Evolutionary conservation across 1,284 basidiomycete genomes (phyloP).

Genomic region (Sporisorium exsertum): DNA sequence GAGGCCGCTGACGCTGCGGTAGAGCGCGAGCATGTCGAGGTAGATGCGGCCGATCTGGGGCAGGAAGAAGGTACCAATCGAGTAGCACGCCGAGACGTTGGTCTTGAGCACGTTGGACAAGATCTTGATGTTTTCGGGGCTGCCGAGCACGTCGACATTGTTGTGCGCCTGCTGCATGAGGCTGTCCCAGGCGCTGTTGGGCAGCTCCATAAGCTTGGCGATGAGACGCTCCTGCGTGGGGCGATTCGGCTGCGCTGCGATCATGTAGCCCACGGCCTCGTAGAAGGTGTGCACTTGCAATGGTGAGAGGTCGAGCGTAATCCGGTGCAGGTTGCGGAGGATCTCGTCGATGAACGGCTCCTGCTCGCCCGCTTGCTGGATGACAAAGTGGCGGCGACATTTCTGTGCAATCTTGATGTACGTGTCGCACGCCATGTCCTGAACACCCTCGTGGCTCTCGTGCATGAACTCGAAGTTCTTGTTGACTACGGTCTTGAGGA

Average conservation of each 20-base stretch:
- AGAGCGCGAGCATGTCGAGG: conserved; percentile 97
- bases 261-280: conserved; percentile 99
- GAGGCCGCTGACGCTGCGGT: conserved; percentile 97
- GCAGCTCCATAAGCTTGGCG: conserved; percentile 93
- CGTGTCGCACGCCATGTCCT: conserved; percentile 99
- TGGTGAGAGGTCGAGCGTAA: conserved; percentile 93
- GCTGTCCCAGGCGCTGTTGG: conserved; percentile 98
- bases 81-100: conserved; percentile 96
- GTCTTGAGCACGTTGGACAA: conserved; percentile 97
- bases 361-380: conserved; percentile 96
- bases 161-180: conserved; percentile 95
- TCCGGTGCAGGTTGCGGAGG: conserved; percentile 87
- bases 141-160: conserved; percentile 91
- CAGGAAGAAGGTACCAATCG: conserved; percentile 95
- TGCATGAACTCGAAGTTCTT: conserved; percentile 99
- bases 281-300: conserved; percentile 78
- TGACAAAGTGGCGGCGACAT: conserved; percentile 96
- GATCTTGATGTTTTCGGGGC: conserved; percentile 95
- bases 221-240: conserved; percentile 96
- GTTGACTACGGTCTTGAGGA: conserved; percentile 99
- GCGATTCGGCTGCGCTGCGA: conserved; percentile 97
- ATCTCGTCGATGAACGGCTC: conserved; percentile 99
- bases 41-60: conserved; percentile 97
- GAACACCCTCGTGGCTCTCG: conserved; percentile 98
- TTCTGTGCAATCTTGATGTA: conserved; percentile 99